These are phyloP conservation scores for Dillenia suffruticosa DNA, from an alignment of 164 flowering plant species.

Conservation along the genomic window DNA sequence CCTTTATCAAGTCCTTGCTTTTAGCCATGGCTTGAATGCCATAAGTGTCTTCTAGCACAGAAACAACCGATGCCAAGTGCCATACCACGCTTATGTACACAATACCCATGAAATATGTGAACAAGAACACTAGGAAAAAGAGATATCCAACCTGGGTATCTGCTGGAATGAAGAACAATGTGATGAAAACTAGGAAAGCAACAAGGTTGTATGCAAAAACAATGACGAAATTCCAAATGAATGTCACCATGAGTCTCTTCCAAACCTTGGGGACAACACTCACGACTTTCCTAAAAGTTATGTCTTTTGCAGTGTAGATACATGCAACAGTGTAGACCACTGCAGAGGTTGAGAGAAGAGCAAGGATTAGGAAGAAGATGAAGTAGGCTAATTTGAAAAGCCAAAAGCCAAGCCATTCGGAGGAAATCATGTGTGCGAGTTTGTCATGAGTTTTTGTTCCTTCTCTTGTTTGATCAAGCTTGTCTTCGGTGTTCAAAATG, in stretches of 20 bases:
- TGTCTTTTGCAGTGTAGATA: constrained; percentile 32
- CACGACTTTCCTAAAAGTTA: constrained; percentile 36
- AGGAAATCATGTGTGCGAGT: no score
- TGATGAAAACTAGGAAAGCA: constrained; percentile 1
- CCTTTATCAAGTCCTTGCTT: constrained; percentile 50
- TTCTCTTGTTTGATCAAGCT: no score
- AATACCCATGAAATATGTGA: constrained; percentile 29
- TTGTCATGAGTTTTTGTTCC: no score
- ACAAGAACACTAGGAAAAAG: constrained; percentile 9
- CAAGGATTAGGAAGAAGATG: constrained; percentile 23
- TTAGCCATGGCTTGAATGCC: constrained; percentile 57
- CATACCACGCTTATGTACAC: constrained; percentile 47
- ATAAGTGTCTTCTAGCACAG: constrained; percentile 49
- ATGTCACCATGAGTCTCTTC: constrained; percentile 54
- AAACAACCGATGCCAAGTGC: constrained; percentile 61
- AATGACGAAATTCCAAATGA: constrained; percentile 28
- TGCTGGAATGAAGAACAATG: constrained; percentile 4
- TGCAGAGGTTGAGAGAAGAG: constrained; percentile 40
- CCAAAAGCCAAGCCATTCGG: constrained; percentile 13
- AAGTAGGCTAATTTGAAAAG: constrained; percentile 31
- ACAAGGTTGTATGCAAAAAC: constrained; percentile 30
- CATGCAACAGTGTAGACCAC: constrained; percentile 49
- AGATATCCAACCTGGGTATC: background rate
- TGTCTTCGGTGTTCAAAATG: constrained; percentile 8
- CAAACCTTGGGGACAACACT: constrained; percentile 53